Evolutionary conservation across 1,284 basidiomycete species (phyloP), one percentile per base, ranked within the genome.

Genomic region (Cerrena zonata): DNA sequence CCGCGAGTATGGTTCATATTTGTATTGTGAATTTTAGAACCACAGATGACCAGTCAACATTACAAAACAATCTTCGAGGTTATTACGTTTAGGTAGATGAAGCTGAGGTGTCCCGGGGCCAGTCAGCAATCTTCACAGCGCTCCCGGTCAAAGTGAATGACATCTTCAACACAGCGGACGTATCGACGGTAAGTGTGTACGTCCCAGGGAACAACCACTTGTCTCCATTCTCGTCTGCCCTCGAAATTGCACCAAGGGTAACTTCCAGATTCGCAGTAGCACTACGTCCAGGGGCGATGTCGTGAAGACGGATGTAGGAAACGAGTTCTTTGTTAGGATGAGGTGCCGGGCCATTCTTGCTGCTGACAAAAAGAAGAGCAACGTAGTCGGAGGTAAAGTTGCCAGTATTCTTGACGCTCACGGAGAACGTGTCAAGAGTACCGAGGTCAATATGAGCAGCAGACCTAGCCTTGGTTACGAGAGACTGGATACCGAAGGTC

Each of bases 291-390:
- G 73, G 62, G 3, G 59, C 55, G 47, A 80, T 66, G n/a, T 59
- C 55, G 50, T 75, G 71, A 18, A 75, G 59, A 40, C 78, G 74
- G 18, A 69, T 67, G 60, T 79, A 82, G 3, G 72, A 65, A 5
- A 78, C 68, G 41, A 81, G 74, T 55, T 71, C 63, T 63, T 80
- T 79, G 51, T 75, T 75, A 22, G 78, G 78, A 44, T 69, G 69
- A 3, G 79, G 79, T 19, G 70, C 60, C 2, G 78, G 77, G 2
- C 78, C 79, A 22, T 68, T 72, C 23, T 67, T 68, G 25, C 74
- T 71, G 49, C 69, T 74, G 51, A 74, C 61, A 62, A 80, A 80
- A 10, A 80, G 64, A 41, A 80, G 68, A 18, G 75, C 72, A 30
- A 78, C 76, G 56, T 77, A 80, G 63, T 82, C 78, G 3, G 78